Percentiles rank a stretch among this genome's conserved stretches.
These are phyloP conservation scores for Cordyceps cateniannulata DNA, from an alignment of 2,329 filamentous ascomycete genomes.

Conservation along the genomic window DNA sequence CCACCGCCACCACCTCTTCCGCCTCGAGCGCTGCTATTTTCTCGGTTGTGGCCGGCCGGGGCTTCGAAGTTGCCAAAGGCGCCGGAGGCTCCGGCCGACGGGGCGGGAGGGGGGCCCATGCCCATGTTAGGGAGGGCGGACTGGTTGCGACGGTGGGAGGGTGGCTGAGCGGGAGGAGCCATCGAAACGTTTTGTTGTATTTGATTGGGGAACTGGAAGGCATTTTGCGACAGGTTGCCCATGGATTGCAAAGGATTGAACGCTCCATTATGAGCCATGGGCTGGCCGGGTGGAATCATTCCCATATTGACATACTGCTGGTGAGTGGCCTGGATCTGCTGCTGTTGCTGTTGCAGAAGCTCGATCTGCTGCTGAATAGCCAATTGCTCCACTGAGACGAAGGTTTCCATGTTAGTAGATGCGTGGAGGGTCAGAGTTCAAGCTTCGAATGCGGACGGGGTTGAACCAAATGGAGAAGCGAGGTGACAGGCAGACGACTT, in stretches of 20 bases:
- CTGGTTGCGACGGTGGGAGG: conserved; percentile 94
- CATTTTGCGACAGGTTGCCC: conserved; percentile 70
- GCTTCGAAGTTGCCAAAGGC: conserved; percentile 74
- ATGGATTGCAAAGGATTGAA: conserved; percentile 80
- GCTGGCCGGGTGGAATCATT: conserved; percentile 80
- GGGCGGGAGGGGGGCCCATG: conserved; percentile 82
- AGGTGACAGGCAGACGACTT: conserved; percentile 31
- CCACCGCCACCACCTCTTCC: conserved; percentile 54
- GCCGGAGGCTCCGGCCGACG: conserved; percentile 83
- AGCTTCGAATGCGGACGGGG: background rate
- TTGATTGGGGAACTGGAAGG: conserved; percentile 85
- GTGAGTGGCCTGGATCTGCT: conserved; percentile 92
- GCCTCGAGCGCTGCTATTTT: conserved; percentile 48
- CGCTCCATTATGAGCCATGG: conserved; percentile 59
- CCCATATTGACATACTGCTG: conserved; percentile 98
- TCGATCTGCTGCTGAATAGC: conserved; percentile 98
- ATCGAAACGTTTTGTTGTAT: conserved; percentile 66
- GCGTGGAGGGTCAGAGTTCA: background rate
- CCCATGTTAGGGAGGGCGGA: conserved; percentile 90
- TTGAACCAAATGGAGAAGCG: background rate
- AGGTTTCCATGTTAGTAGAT: conserved; percentile 10
- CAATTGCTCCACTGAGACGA: conserved; percentile 78
- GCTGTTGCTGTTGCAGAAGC: conserved; percentile 92
- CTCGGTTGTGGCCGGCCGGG: conserved; percentile 51
- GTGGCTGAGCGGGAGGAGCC: conserved; percentile 69